phyloP scores from a whole-genome alignment of 257 asterid genomes.

The Ilex aquifolium region DNA sequence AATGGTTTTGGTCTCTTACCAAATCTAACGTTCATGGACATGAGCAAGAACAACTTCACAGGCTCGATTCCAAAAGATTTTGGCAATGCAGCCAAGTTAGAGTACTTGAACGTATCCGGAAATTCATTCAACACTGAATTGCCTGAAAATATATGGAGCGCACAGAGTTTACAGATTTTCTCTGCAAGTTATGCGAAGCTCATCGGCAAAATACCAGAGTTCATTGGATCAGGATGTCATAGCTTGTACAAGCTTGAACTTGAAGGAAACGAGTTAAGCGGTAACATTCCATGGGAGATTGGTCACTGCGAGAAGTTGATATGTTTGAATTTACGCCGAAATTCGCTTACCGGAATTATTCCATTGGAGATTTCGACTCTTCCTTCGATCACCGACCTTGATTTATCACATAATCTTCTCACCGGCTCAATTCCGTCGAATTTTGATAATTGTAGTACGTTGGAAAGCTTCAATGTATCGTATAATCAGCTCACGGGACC shows the following conservation, averaged over 20 bases:
- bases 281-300: slow-evolving; percentile 77
- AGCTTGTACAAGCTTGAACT: slow-evolving; percentile 59
- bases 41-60: slow-evolving; percentile 51
- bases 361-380: slow-evolving; percentile 88
- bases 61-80: slow-evolving; percentile 74
- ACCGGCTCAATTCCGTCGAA: slow-evolving; percentile 72
- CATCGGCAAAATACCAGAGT: slow-evolving; percentile 60
- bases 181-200: slow-evolving; percentile 43
- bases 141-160: slow-evolving; percentile 61
- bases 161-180: slow-evolving; percentile 56
- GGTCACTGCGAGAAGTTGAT: slow-evolving; percentile 79
- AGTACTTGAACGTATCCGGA: slow-evolving; percentile 53
- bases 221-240: slow-evolving; percentile 63
- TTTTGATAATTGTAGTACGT: slow-evolving; percentile 64
- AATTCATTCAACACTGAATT: slow-evolving; percentile 50
- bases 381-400: slow-evolving; percentile 66
- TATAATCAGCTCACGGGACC: slow-evolving; percentile 88
- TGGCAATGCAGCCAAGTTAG: slow-evolving; percentile 48
- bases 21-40: slow-evolving; percentile 57
- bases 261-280: slow-evolving; percentile 59
- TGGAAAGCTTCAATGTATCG: slow-evolving; percentile 79
- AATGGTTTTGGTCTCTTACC: slow-evolving; percentile 64
- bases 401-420: slow-evolving; percentile 63
- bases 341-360: slow-evolving; percentile 68
- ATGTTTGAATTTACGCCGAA: slow-evolving; percentile 39